Evolutionary conservation across 2,329 filamentous ascomycete genomes (phyloP), one percentile per base, ranked within the genome.

Genomic region (Ascochyta lentis): DNA sequence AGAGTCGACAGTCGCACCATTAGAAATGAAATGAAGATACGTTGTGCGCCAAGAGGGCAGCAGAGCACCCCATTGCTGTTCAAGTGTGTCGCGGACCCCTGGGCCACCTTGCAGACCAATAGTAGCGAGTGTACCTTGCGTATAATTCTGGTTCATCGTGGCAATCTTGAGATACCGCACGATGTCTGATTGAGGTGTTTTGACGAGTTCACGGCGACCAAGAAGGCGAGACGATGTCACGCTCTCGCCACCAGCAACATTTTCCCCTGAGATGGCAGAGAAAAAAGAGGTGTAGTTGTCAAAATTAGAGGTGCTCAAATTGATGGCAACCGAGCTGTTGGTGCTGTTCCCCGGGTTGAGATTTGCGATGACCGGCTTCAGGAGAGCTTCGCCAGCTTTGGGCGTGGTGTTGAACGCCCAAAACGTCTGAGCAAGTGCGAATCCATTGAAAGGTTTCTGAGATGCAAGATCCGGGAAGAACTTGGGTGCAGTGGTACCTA

Each of bases 31-130:
- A 34, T 75, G 73, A 2, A 71, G 48, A 22, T 77, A 77, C 4
- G 73, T 66, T 2, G 55, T 58, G 19, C 70, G 66, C 76, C 76
- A 78, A 0, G 69, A 70, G 0, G 70, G 69, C 27, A 67, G 58
- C 19, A 75, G 59, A 7, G 72, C 65, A 26, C 71, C 72, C 54
- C 54, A 70, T 26, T 31, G 56, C 8, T 47, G n/a, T 3, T 49
- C 38, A 2, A 64, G 46, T 0, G 49, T 60, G 23, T 68, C 56
- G 24, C 60, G 58, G 2, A 72, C 66, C 13, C 71, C 71, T 5
- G 66, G 63, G 1, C 73, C 72, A 23, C 64, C 70, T 39, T 68
- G 64, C 1, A 74, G 42, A 13, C 71, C 68, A 49, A 71, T 38
- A 16, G 60, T 63, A 42, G 60, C 62, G 60, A 59, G 59, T n/a